These are phyloP conservation scores for Volvox reticuliferus DNA, from an alignment of 139 green algal genomes.

Conservation along the genomic window DNA sequence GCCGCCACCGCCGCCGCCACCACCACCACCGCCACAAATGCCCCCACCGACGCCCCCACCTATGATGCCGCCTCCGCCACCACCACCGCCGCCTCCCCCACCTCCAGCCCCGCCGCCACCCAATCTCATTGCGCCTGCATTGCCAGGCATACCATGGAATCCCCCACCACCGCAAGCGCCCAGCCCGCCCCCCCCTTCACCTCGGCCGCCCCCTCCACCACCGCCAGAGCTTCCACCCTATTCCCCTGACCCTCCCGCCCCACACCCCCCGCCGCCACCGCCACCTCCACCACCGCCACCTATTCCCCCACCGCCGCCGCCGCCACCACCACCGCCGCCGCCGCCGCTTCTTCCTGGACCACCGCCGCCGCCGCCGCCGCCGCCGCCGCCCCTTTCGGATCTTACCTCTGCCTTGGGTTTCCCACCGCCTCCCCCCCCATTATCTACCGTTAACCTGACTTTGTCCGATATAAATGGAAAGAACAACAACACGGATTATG, in stretches of 20 bases:
- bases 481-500: not conserved
- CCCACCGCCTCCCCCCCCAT: constrained; percentile 9
- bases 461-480: not conserved
- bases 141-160: not conserved
- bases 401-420: not conserved
- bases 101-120: not conserved
- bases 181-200: not conserved
- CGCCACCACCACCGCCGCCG: constrained; percentile 16
- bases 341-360: not conserved
- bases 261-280: not conserved
- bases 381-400: not conserved
- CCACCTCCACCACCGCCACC: constrained; percentile 19
- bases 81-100: not conserved
- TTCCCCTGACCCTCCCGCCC: constrained; percentile 6
- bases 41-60: not conserved
- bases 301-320: constrained; percentile 23
- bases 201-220: not conserved
- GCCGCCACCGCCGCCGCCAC: constrained; percentile 8
- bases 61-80: not conserved
- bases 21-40: not conserved
- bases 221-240: constrained; percentile 8
- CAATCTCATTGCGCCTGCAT: not conserved
- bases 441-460: not conserved
- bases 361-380: constrained; percentile 24
- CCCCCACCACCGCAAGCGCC: not conserved